Conservation (phyloP, 805 yeast genomes). For the Wilhelminamyces savonicus region DNA sequence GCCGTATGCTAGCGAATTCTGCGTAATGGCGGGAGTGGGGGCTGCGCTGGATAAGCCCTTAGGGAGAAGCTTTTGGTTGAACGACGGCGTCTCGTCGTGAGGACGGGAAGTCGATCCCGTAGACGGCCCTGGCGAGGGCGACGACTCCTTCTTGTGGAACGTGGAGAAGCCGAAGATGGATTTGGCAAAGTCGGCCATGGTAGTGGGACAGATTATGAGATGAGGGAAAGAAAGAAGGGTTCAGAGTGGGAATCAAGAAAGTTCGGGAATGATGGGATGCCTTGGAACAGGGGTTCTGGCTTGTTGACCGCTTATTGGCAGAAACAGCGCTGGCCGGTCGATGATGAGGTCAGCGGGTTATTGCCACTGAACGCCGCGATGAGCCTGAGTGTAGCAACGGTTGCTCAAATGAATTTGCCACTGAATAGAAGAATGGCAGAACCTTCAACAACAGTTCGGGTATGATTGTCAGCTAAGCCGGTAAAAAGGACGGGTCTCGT, state of each 20-base stretch:
- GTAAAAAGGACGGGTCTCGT: too few relatives aligned
- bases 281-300: neutral
- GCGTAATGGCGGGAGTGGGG: slow-evolving; percentile 66
- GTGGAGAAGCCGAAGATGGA: slow-evolving; percentile 37
- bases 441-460: too few relatives aligned
- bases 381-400: too few relatives aligned
- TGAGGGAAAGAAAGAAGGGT: slow-evolving; percentile 1
- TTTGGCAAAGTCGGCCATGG: slow-evolving; percentile 42
- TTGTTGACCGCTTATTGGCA: neutral
- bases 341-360: too few relatives aligned
- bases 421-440: too few relatives aligned
- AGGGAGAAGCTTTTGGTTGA: slow-evolving; percentile 22
- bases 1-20: slow-evolving; percentile 60
- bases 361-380: too few relatives aligned
- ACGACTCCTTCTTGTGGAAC: slow-evolving; percentile 23
- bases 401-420: too few relatives aligned
- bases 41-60: slow-evolving; percentile 33
- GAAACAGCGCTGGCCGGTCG: too few relatives aligned
- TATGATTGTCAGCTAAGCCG: too few relatives aligned
- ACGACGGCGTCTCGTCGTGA: slow-evolving; percentile 3
- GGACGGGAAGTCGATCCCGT: slow-evolving; percentile 1
- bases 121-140: slow-evolving; percentile 2
- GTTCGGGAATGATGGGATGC: neutral
- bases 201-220: neutral
- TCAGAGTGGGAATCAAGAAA: neutral